These are phyloP conservation scores for Crucihimalaya himalaica DNA, from an alignment of 345 rosid species.

Conservation along the genomic window DNA sequence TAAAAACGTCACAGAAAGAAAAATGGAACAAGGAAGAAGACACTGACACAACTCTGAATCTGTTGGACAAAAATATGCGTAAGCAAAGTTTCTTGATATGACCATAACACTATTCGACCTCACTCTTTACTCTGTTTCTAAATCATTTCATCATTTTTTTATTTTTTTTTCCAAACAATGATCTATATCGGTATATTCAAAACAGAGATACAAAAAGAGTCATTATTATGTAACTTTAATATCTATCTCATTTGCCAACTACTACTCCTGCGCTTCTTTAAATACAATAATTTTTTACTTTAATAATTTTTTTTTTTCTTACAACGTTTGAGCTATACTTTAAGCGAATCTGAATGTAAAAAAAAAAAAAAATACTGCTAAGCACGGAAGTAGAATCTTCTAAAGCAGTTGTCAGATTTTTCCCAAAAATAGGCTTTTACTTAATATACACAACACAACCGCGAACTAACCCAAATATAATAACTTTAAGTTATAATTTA, in stretches of 20 bases:
- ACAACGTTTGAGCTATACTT: constrained; percentile 7
- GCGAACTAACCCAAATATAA: not conserved
- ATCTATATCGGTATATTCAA: not conserved
- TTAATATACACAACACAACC: constrained; percentile 16
- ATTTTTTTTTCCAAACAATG: no score
- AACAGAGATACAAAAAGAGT: constrained; percentile 18
- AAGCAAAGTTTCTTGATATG: constrained; percentile 36
- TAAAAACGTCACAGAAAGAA: constrained; percentile 33
- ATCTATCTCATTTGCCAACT: constrained; percentile 32
- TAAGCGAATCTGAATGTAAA: constrained; percentile 3
- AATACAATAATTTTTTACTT: constrained; percentile 8
- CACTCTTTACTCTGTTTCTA: not conserved
- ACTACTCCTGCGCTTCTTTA: constrained; percentile 26
- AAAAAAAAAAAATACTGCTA: constrained; percentile 2
- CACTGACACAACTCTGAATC: constrained; percentile 39
- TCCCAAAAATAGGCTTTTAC: constrained; percentile 12
- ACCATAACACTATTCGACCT: constrained; percentile 36
- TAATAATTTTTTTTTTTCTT: not conserved
- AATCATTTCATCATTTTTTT: not conserved
- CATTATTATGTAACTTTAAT: constrained; percentile 29
- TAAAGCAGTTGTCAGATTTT: constrained; percentile 36
- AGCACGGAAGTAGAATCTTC: constrained; percentile 39
- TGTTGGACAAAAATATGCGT: constrained; percentile 36
- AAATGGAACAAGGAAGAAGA: constrained; percentile 14
- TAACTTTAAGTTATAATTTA: not conserved